Percentiles rank a stretch among this genome's conserved stretches.
phyloP scores from a whole-genome alignment of 2,329 filamentous ascomycete species.

The Cryphonectria radicalis region DNA sequence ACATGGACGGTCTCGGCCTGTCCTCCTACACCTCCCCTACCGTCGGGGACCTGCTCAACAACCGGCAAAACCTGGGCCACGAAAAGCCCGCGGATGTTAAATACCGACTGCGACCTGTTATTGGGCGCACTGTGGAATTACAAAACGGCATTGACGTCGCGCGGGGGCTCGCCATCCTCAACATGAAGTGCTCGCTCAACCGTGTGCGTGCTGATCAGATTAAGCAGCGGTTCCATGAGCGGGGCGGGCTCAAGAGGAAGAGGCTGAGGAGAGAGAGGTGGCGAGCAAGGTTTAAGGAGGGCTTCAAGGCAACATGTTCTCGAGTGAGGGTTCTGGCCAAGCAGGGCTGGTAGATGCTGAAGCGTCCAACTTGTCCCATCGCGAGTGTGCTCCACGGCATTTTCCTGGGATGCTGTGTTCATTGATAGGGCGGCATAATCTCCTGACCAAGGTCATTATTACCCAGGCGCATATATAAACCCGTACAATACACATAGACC shows the following conservation, averaged over 20 bases:
- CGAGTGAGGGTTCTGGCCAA: conserved; percentile 72
- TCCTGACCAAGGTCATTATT: not conserved
- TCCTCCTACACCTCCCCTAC: conserved; percentile 28
- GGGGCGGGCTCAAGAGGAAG: conserved; percentile 78
- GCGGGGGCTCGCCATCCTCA: conserved; percentile 49
- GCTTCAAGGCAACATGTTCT: conserved; percentile 66
- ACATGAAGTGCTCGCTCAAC: conserved; percentile 53
- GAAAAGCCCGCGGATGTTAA: conserved; percentile 35
- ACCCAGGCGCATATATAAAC: not conserved
- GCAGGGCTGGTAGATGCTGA: conserved; percentile 71
- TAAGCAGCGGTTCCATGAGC: conserved; percentile 73
- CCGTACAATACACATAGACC: conserved; percentile 4
- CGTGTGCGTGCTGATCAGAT: conserved; percentile 58
- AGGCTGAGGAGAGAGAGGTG: conserved; percentile 71
- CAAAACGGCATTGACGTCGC: conserved; percentile 46
- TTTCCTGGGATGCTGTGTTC: not conserved
- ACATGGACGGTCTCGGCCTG: conserved; percentile 33
- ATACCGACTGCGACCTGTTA: conserved; percentile 44
- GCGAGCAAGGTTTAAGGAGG: conserved; percentile 68
- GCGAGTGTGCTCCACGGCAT: not conserved
- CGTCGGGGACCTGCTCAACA: conserved; percentile 35
- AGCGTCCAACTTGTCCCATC: not conserved
- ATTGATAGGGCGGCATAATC: not conserved
- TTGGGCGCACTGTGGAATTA: conserved; percentile 51
- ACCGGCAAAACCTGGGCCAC: conserved; percentile 29